Evolutionary conservation across 2,329 filamentous ascomycete genomes (phyloP).

Genomic region (Venturiaceae sp.): DNA sequence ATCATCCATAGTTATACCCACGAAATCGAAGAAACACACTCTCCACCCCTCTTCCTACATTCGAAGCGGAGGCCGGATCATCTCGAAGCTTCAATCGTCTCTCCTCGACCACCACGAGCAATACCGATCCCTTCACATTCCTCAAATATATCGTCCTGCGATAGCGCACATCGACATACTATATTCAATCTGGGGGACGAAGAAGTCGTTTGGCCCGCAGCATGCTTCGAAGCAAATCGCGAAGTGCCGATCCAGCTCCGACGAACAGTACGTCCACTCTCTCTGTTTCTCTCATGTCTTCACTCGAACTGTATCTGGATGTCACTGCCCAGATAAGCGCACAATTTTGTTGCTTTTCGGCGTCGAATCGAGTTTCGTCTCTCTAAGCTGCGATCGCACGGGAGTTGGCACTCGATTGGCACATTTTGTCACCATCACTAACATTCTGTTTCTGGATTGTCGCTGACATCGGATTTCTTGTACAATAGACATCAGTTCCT

Average conservation of each 20-base stretch:
- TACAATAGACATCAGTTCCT: neutral
- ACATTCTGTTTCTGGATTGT: neutral
- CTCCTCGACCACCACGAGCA: neutral
- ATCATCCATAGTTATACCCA: neutral
- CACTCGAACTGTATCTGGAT: neutral
- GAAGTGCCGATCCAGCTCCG: neutral
- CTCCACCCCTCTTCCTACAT: neutral
- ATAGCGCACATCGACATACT: neutral
- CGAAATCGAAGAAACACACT: neutral
- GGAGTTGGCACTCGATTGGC: neutral
- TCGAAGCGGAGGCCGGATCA: neutral
- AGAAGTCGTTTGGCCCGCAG: neutral
- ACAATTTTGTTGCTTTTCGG: neutral
- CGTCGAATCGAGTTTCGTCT: neutral
- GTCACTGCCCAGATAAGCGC: neutral
- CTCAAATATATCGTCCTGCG: neutral
- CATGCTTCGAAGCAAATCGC: constrained; percentile 3
- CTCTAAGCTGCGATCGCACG: neutral
- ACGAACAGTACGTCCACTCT: neutral
- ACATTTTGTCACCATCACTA: neutral
- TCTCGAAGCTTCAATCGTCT: neutral
- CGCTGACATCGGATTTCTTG: neutral
- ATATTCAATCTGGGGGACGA: neutral
- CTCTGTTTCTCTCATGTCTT: neutral
- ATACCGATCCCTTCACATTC: neutral